Percentiles rank a stretch among this genome's conserved stretches.
Conservation (phyloP, 2,329 filamentous ascomycete genomes). For the Cyclaneusma minus region DNA sequence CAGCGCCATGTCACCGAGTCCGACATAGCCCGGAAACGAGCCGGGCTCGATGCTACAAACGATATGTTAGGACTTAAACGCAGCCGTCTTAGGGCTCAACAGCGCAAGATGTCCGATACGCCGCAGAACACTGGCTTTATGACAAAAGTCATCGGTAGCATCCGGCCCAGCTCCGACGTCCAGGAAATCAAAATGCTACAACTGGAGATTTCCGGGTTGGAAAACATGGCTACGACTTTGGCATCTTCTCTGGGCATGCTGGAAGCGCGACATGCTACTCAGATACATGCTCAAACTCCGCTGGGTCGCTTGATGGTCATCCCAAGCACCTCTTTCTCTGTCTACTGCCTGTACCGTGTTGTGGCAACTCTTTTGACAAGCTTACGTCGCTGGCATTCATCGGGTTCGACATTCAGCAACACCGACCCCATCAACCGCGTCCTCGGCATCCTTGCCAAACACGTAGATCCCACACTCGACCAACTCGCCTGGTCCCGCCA, state of each 20-base stretch:
- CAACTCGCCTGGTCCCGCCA: slow-evolving; percentile 71
- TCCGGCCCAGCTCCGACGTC: slow-evolving; percentile 46
- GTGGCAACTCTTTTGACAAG: slow-evolving; percentile 54
- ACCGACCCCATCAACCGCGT: slow-evolving; percentile 76
- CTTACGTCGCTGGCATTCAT: slow-evolving; percentile 38
- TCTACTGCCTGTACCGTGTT: slow-evolving; percentile 78
- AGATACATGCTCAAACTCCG: slow-evolving; percentile 50
- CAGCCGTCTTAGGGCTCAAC: slow-evolving; percentile 53
- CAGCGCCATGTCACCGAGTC: slow-evolving; percentile 52
- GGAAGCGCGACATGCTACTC: slow-evolving; percentile 44
- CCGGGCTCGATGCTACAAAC: slow-evolving; percentile 60
- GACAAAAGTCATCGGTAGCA: slow-evolving; percentile 56
- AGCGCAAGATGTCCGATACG: slow-evolving; percentile 41
- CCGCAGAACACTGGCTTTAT: slow-evolving; percentile 40
- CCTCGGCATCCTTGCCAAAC: slow-evolving; percentile 62
- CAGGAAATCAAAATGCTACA: slow-evolving; percentile 46
- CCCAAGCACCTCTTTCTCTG: slow-evolving; percentile 52
- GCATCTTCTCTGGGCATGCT: slow-evolving; percentile 48
- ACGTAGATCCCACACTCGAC: slow-evolving; percentile 73
- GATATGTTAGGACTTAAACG: slow-evolving; percentile 68
- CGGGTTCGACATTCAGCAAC: slow-evolving; percentile 36
- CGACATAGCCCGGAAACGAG: slow-evolving; percentile 63
- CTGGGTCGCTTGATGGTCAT: slow-evolving; percentile 48
- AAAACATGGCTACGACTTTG: slow-evolving; percentile 63
- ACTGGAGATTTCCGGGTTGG: slow-evolving; percentile 64